Evolutionary conservation across 2,329 filamentous ascomycete genomes (phyloP).

Genomic region (Camillea tinctor): DNA sequence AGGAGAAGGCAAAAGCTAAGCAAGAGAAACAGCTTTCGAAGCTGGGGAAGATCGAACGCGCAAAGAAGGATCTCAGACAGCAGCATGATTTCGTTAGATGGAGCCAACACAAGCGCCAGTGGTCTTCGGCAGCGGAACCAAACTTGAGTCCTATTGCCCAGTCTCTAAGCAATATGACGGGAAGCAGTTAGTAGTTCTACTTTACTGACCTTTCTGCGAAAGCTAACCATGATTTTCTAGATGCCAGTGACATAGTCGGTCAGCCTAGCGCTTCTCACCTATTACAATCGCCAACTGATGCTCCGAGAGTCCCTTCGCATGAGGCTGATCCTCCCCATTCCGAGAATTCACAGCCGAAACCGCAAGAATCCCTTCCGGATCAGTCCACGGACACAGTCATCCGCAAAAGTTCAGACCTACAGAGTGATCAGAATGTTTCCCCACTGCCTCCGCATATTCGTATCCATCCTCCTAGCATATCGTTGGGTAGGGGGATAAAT

Average conservation of each 20-base stretch:
- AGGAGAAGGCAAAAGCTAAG: conserved; percentile 46
- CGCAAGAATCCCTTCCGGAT: conserved; percentile 6
- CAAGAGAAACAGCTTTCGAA: conserved; percentile 37
- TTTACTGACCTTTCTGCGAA: conserved; percentile 10
- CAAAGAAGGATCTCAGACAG: conserved; percentile 38
- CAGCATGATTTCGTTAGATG: conserved; percentile 40
- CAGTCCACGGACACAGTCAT: conserved; percentile 31
- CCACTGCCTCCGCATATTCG: neutral
- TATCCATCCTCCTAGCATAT: conserved; percentile 7
- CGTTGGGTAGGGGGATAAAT: conserved; percentile 7
- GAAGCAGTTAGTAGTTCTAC: conserved; percentile 17
- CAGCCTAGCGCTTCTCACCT: conserved; percentile 23
- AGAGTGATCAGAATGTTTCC: conserved; percentile 1
- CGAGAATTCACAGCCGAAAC: conserved; percentile 11
- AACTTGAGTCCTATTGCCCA: conserved; percentile 49
- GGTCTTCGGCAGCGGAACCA: conserved; percentile 52
- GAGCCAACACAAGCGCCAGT: conserved; percentile 46
- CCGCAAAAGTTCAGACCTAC: conserved; percentile 18
- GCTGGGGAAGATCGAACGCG: conserved; percentile 43
- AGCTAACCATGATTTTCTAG: conserved; percentile 13
- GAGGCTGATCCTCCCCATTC: conserved; percentile 8
- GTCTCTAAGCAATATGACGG: conserved; percentile 33
- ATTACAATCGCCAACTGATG: conserved; percentile 13
- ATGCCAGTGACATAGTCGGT: conserved; percentile 4
- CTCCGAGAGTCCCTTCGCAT: neutral